Evolutionary conservation across 176 grass and related monocot genomes (phyloP).

Genomic region (Carex scoparia): DNA sequence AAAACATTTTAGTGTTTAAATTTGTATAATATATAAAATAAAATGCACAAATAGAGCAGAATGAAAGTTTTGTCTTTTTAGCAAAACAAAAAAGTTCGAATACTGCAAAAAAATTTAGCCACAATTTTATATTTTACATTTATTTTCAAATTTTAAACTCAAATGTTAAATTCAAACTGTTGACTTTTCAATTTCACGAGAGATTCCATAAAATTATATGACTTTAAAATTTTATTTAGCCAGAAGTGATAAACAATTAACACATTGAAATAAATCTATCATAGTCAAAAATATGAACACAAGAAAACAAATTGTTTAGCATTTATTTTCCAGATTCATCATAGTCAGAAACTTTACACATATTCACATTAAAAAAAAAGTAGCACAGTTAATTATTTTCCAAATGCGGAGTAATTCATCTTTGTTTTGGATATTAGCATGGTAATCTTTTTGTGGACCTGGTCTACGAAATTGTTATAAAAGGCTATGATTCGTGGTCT

Average conservation of each 20-base stretch:
- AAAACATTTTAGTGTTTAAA: background rate
- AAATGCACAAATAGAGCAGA: background rate
- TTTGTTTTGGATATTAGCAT: background rate
- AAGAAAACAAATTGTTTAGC: background rate
- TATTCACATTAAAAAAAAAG: background rate
- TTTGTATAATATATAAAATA: background rate
- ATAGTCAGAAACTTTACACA: background rate
- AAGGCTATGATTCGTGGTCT: background rate
- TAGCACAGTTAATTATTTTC: background rate
- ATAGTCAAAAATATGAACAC: background rate
- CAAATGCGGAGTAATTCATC: background rate
- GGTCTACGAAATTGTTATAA: background rate
- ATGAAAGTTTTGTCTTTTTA: background rate
- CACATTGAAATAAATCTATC: no score
- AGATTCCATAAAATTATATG: no score
- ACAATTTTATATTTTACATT: background rate
- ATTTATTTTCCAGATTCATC: background rate
- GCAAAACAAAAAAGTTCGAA: background rate
- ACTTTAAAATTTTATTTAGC: background rate
- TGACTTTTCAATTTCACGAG: background rate
- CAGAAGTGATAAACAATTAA: background rate
- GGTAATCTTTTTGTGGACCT: background rate
- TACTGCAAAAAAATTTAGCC: background rate
- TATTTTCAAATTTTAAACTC: background rate
- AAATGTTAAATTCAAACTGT: background rate